Evolutionary conservation across 345 rosid species (phyloP), one percentile per base, ranked within the genome.

Genomic region (Syzygium jambos): DNA sequence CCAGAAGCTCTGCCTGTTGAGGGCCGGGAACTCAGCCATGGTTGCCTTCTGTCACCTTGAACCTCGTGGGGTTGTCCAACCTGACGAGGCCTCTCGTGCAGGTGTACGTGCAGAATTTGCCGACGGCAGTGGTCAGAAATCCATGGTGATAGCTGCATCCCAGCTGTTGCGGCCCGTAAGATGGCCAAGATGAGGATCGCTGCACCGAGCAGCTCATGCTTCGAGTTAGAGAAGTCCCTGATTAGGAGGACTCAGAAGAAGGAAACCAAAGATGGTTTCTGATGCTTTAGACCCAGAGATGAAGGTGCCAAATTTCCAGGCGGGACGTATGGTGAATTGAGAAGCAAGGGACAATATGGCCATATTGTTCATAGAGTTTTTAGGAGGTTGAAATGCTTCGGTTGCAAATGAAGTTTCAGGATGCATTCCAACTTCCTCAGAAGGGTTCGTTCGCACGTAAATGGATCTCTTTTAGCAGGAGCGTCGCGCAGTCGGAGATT

Each of bases 1-100:
- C 30, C 87, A 88, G 13, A 88, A 88, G 52, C 88, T 89, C 88
- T 88, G 89, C 52, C 88, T 86, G 22, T 88, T 83, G 21, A 85
- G 84, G 41, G 88, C 73, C 9, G 89, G 91, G 85, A 89, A 88
- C 51, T 91, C 91, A 3, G 86, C 80, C 87, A 59, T 34, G 86
- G 22, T 89, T 3, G 59, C 89, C 53, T 87, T 85, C 22, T 43
- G 85, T 85, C 25, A 9, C 80, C 3, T 34, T 85, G 87, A 88
- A 88, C 38, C 57, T 82, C 4, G 54, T 14, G 6, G 56, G 84
- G 11, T 34, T 84, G 51, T 55, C 22, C 1, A 22, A n/a, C 46
- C 57, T 2, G 7, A 77, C 0, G 56, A 88, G 85, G 49, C 61
- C 30, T 10, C 87, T 30, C 11, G 51, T 55, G 41, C 87, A 87